Conservation (phyloP, 2,329 filamentous ascomycete genomes). For the Monosporascus sp. region DNA sequence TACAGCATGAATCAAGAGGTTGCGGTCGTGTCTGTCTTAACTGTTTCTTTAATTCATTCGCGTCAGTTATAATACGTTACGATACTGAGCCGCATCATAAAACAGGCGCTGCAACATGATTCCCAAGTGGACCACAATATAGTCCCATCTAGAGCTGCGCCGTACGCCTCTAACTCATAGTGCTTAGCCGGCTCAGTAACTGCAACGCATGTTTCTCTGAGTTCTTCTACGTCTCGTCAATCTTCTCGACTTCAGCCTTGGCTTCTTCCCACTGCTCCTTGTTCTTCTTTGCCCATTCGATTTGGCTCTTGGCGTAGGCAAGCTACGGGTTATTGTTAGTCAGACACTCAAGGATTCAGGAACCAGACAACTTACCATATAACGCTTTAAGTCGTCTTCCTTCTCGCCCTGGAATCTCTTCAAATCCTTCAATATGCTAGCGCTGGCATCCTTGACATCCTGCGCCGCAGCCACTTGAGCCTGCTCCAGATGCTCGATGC, state of each 20-base stretch:
- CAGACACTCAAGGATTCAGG: neutral
- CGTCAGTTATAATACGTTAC: neutral
- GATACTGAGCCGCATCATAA: neutral
- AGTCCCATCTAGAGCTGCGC: neutral
- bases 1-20: no score
- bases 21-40: neutral
- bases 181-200: neutral
- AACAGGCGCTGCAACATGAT: neutral
- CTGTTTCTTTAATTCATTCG: neutral
- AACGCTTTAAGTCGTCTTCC: constrained; percentile 85
- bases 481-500: constrained; percentile 80
- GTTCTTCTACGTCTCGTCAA: constrained; percentile 53
- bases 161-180: neutral
- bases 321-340: constrained; percentile 51
- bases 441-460: constrained; percentile 89
- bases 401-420: constrained; percentile 93
- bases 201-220: constrained; percentile 1
- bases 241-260: constrained; percentile 80
- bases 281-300: constrained; percentile 91
- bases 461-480: constrained; percentile 82
- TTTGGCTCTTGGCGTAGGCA: constrained; percentile 85
- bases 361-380: constrained; percentile 70
- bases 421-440: constrained; percentile 81
- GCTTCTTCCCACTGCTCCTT: constrained; percentile 92
- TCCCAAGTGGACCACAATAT: neutral